A percentile compares a stretch with the other conserved stretches of the same genome.
phyloP scores from a whole-genome alignment of 2,329 filamentous ascomycete genomes.

The Colletotrichum sp. region DNA sequence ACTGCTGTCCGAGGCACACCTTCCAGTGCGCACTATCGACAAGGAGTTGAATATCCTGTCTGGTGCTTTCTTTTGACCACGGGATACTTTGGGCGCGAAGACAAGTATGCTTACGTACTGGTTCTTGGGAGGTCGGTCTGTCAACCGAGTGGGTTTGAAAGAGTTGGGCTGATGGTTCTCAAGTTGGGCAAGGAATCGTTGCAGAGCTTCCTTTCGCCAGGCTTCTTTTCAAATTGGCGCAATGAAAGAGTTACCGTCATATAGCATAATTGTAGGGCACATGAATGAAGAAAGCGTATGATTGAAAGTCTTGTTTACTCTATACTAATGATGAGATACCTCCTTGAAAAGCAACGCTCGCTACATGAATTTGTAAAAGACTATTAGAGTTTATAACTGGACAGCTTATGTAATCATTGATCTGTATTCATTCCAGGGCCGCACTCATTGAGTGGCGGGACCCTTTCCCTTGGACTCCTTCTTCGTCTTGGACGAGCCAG shows the following conservation, averaged over 20 bases:
- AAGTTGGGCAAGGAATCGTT: not conserved
- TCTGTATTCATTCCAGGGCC: not conserved
- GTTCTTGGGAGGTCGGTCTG: not conserved
- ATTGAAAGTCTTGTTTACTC: not conserved
- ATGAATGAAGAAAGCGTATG: accelerated
- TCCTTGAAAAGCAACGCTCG: not conserved
- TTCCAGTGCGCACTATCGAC: no score
- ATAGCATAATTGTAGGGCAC: not conserved
- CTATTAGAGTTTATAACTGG: not conserved
- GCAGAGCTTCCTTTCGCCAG: not conserved
- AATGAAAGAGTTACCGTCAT: not conserved
- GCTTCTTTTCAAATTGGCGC: not conserved
- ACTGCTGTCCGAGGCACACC: not conserved
- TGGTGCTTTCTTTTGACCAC: not conserved
- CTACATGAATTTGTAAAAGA: not conserved
- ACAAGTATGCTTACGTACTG: not conserved
- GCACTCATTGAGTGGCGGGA: not conserved
- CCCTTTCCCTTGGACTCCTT: constrained; percentile 10
- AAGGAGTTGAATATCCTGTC: not conserved
- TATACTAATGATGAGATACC: not conserved
- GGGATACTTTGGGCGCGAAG: accelerated
- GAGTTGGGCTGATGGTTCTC: not conserved
- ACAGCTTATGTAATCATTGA: not conserved
- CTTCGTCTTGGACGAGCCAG: constrained; percentile 4
- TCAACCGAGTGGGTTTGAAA: not conserved